Conservation (phyloP, 352 stramenopile species). For the Phytopythium boreale region DNA sequence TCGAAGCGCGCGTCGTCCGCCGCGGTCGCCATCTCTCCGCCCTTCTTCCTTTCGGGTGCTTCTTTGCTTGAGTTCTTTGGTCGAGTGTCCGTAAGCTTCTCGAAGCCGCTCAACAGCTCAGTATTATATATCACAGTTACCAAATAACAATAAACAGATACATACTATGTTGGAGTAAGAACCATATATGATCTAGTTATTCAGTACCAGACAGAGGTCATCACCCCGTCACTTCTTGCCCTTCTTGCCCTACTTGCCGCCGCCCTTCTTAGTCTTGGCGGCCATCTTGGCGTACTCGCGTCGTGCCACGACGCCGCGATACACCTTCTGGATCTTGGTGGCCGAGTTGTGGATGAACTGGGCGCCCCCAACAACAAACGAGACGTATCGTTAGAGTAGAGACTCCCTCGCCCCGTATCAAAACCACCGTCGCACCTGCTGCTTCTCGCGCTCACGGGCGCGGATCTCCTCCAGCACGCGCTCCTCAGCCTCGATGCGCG, state of each 20-base stretch:
- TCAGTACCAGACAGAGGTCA: not conserved
- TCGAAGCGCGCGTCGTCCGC: conserved; percentile 62
- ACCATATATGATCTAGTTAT: too few species aligned
- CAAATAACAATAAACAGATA: too few species aligned
- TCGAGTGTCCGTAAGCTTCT: not conserved
- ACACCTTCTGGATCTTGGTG: conserved; percentile 81
- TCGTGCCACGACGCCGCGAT: conserved; percentile 58
- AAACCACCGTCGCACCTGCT: conserved; percentile 47
- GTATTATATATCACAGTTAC: not conserved
- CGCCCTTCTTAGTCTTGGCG: conserved; percentile 83
- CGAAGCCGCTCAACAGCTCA: not conserved
- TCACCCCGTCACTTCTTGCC: conserved; percentile 16
- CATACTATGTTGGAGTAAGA: too few species aligned
- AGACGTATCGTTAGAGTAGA: not conserved
- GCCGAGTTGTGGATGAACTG: conserved; percentile 71
- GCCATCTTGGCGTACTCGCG: conserved; percentile 70
- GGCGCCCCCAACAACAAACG: conserved; percentile 1
- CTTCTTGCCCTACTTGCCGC: conserved; percentile 43
- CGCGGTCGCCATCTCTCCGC: not conserved
- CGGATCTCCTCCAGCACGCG: conserved; percentile 66
- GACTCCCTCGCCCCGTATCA: not conserved
- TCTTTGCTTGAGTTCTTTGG: too few species aligned
- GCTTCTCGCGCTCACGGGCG: conserved; percentile 66
- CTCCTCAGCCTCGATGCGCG: conserved; percentile 80
- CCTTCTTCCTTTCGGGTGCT: not conserved